phyloP scores from a whole-genome alignment of 2,329 filamentous ascomycete species.

The Ascochyta lentis region DNA sequence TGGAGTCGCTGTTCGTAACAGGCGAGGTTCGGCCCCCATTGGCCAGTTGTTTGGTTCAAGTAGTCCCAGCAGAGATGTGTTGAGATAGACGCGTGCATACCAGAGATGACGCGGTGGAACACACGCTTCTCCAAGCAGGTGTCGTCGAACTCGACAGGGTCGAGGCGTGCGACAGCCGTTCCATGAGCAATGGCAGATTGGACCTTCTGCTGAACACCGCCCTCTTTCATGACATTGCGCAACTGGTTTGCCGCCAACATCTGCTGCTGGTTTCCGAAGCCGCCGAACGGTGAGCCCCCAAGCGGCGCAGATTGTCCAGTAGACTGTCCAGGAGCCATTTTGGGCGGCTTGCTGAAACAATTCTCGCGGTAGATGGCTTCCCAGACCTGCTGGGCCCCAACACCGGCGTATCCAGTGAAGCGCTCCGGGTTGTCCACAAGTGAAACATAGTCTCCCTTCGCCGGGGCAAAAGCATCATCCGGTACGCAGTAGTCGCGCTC shows the following conservation, averaged over 20 bases:
- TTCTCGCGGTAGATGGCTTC: conserved; percentile 97
- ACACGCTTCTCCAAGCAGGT: conserved; percentile 98
- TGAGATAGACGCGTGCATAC: conserved; percentile 98
- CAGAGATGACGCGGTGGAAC: conserved; percentile 92
- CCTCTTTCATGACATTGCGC: conserved; percentile 64
- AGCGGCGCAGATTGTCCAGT: conserved; percentile 43
- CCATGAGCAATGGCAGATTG: conserved; percentile 60
- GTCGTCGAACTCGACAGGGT: conserved; percentile 79
- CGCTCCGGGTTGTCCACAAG: conserved; percentile 91
- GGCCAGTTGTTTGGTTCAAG: conserved; percentile 89
- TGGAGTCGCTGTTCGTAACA: conserved; percentile 92
- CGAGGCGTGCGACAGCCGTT: conserved; percentile 65
- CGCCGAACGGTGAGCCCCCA: conserved; percentile 49
- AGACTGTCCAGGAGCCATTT: conserved; percentile 36
- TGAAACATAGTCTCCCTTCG: conserved; percentile 96
- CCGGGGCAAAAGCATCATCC: conserved; percentile 85
- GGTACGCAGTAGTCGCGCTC: conserved; percentile 96
- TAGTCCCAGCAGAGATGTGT: conserved; percentile 96
- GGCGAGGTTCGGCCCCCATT: conserved; percentile 88
- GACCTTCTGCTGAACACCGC: conserved; percentile 68
- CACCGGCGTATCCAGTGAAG: conserved; percentile 91
- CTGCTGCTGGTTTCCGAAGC: conserved; percentile 53
- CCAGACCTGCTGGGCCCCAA: conserved; percentile 89
- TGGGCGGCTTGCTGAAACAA: conserved; percentile 72
- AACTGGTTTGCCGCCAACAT: conserved; percentile 66